Conservation (phyloP, 2,329 filamentous ascomycete species). For the Ilyonectria robusta region DNA sequence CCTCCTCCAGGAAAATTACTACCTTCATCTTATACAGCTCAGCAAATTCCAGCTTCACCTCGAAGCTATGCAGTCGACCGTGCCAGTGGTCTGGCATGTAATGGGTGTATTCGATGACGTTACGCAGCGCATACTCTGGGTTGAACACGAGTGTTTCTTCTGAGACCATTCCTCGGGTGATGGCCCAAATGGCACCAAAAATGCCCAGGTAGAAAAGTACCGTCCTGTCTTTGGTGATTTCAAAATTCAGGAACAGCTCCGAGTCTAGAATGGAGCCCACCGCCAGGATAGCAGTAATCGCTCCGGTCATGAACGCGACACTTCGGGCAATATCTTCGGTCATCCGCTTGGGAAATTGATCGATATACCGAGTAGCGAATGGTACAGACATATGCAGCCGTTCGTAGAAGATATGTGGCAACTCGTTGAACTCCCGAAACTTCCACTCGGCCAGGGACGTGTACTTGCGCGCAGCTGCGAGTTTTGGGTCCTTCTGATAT, state of each 20-base stretch:
- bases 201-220: conserved; percentile 92
- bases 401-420: conserved; percentile 91
- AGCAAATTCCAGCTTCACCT: conserved; percentile 92
- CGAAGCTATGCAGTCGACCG: conserved; percentile 90
- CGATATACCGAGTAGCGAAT: conserved; percentile 91
- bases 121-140: conserved; percentile 88
- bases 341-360: conserved; percentile 97
- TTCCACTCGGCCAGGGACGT: conserved; percentile 98
- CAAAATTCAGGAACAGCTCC: conserved; percentile 91
- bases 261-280: conserved; percentile 89
- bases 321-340: conserved; percentile 88
- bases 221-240: conserved; percentile 89
- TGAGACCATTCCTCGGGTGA: conserved; percentile 85
- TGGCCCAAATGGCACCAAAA: conserved; percentile 86
- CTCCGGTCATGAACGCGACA: conserved; percentile 88
- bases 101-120: conserved; percentile 93
- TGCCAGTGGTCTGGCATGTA: conserved; percentile 94
- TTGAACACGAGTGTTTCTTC: conserved; percentile 93
- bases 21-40: conserved; percentile 93
- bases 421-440: conserved; percentile 97
- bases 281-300: conserved; percentile 87
- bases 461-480: conserved; percentile 87
- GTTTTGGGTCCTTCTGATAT: conserved; percentile 93
- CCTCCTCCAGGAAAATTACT: conserved; percentile 91
- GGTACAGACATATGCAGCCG: conserved; percentile 95